Conservation (phyloP, 495 filamentous ascomycete species). For the Xanthoparmelia taractica region DNA sequence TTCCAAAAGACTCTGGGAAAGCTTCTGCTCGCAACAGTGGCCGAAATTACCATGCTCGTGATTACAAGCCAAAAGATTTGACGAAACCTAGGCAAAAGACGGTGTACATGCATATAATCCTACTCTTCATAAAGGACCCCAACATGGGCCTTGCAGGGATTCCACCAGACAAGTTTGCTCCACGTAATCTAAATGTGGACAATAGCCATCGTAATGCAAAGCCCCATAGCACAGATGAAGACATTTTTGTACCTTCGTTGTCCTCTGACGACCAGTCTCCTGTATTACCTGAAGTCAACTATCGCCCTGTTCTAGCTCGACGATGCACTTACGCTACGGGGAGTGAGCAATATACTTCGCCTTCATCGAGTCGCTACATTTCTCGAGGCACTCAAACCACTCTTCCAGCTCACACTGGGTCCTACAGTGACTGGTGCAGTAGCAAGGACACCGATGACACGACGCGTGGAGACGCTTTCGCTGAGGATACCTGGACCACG, state of each 20-base stretch:
- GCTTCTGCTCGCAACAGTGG: not conserved
- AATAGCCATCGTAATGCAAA: not conserved
- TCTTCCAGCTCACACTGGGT: not conserved
- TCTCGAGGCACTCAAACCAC: not conserved
- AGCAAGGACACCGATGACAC: not conserved
- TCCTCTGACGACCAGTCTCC: not conserved
- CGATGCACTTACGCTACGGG: not conserved
- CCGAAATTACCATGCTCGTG: not conserved
- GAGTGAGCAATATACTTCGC: not conserved
- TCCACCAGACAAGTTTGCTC: not conserved
- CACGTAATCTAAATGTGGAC: not conserved
- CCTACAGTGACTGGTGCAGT: not conserved
- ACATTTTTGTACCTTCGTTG: not conserved
- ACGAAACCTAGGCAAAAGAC: constrained; percentile 2
- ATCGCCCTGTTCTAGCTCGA: not conserved
- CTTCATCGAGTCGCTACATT: not conserved
- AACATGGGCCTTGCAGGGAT: not conserved
- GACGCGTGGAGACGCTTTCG: not conserved
- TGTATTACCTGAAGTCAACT: not conserved
- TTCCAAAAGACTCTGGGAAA: constrained; percentile 1
- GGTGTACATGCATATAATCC: constrained; percentile 1
- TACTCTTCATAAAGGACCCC: not conserved
- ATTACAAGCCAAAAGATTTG: not conserved
- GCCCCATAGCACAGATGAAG: not conserved
- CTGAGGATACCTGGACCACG: not conserved